Conservation (phyloP, 106 monocot species). For the Platanthera zijinensis region DNA sequence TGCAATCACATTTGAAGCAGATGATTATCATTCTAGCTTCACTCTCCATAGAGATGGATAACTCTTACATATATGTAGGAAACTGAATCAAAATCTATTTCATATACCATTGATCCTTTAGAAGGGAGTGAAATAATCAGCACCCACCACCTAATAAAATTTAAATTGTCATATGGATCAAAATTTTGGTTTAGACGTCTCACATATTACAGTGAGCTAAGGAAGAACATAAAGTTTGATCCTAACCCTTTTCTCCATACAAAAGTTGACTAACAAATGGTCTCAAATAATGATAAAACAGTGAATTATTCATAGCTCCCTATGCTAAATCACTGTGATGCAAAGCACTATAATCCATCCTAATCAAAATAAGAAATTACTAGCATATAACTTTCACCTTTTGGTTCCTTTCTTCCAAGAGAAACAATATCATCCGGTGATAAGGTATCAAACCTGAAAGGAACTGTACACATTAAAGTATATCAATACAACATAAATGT, state of each 20-base stretch:
- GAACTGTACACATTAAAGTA: conserved; percentile 34
- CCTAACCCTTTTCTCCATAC: neutral
- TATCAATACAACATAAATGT: conserved; percentile 5
- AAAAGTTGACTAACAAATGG: neutral
- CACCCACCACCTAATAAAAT: no score
- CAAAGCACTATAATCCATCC: neutral
- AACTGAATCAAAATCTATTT: no score
- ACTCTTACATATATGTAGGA: no score
- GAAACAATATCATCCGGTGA: conserved; percentile 86
- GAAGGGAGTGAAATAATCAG: no score
- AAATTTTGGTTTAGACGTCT: neutral
- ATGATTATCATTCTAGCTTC: no score
- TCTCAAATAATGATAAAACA: neutral
- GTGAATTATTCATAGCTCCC: neutral
- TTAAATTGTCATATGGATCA: no score
- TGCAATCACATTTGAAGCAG: no score
- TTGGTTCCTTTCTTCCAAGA: conserved; percentile 30
- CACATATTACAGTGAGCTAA: neutral
- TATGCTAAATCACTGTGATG: neutral
- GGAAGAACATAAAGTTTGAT: neutral
- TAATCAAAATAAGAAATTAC: neutral
- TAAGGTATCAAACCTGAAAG: conserved; percentile 85
- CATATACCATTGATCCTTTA: no score
- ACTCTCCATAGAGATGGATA: no score
- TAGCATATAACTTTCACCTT: conserved; percentile 30